Percentiles rank a stretch among this genome's conserved stretches.
phyloP scores from a whole-genome alignment of 2,329 filamentous ascomycete species.

The Alternaria tenuissima region DNA sequence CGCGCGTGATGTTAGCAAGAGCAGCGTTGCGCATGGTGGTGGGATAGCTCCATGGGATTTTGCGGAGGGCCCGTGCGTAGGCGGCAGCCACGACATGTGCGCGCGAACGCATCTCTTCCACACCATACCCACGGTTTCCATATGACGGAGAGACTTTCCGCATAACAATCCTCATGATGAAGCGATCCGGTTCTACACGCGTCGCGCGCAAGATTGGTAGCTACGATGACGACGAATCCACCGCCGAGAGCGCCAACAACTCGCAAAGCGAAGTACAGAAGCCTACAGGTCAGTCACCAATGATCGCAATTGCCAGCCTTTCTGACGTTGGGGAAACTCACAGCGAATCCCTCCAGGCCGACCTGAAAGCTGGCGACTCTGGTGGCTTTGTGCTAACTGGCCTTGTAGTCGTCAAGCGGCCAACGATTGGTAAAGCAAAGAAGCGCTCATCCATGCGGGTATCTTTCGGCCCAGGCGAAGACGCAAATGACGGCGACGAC shows the following conservation, averaged over 20 bases:
- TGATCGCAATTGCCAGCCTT: slow-evolving; percentile 32
- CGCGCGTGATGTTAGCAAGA: slow-evolving; percentile 24
- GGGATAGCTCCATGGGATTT: slow-evolving; percentile 34
- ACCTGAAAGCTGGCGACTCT: slow-evolving; percentile 27
- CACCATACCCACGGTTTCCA: neutral
- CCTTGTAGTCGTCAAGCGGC: slow-evolving; percentile 62
- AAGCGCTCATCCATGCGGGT: slow-evolving; percentile 79
- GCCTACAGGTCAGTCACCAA: slow-evolving; percentile 53
- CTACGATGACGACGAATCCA: slow-evolving; percentile 65
- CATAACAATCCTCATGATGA: slow-evolving; percentile 54
- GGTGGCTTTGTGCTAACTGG: slow-evolving; percentile 56
- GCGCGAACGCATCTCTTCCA: slow-evolving; percentile 8
- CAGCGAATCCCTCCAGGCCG: slow-evolving; percentile 17
- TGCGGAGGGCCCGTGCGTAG: slow-evolving; percentile 25
- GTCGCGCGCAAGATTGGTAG: slow-evolving; percentile 81
- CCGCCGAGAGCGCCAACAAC: slow-evolving; percentile 38
- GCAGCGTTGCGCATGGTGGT: slow-evolving; percentile 19
- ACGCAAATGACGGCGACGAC: slow-evolving; percentile 61
- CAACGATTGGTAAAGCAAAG: slow-evolving; percentile 61
- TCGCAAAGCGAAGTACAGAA: slow-evolving; percentile 42
- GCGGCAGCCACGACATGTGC: slow-evolving; percentile 21
- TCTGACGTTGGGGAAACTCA: slow-evolving; percentile 28
- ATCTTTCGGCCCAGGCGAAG: slow-evolving; percentile 74
- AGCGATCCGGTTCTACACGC: slow-evolving; percentile 63
- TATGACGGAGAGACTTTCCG: neutral